Conservation (phyloP, 371 early-diverging fungal genomes). For the Rhizopus microsporus region DNA sequence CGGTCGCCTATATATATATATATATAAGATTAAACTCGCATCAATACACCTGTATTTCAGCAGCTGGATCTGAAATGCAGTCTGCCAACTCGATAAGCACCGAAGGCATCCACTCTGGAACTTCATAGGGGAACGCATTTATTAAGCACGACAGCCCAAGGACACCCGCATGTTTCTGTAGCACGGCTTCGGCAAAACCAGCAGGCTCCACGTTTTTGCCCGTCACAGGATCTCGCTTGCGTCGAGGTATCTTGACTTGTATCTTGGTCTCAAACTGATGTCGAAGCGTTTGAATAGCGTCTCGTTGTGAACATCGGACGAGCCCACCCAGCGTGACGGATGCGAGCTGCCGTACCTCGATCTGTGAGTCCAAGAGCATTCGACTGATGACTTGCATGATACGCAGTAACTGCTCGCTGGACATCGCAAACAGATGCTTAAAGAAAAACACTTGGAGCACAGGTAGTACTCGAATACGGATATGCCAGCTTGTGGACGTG, state of each 20-base stretch:
- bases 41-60: conserved; percentile 70
- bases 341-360: conserved; percentile 86
- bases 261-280: conserved; percentile 36
- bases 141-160: conserved; percentile 85
- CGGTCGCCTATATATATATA: conserved; percentile 58
- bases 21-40: neutral
- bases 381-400: conserved; percentile 66
- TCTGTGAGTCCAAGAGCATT: conserved; percentile 72
- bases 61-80: conserved; percentile 84
- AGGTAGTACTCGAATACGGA: conserved; percentile 71
- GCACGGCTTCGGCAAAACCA: conserved; percentile 60
- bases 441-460: conserved; percentile 80
- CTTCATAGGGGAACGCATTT: conserved; percentile 89
- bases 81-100: conserved; percentile 73
- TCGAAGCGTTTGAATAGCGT: conserved; percentile 63
- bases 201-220: conserved; percentile 51
- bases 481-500: conserved; percentile 71
- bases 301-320: conserved; percentile 83
- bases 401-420: conserved; percentile 44
- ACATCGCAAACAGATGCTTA: conserved; percentile 67
- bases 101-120: conserved; percentile 89
- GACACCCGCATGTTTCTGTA: conserved; percentile 84
- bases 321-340: conserved; percentile 82
- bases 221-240: conserved; percentile 39
- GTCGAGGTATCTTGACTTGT: conserved; percentile 45